Percentiles rank a stretch among this genome's conserved stretches.
phyloP scores from a whole-genome alignment of 1,139 yeast species.

The Taphrina wiesneri region DNA sequence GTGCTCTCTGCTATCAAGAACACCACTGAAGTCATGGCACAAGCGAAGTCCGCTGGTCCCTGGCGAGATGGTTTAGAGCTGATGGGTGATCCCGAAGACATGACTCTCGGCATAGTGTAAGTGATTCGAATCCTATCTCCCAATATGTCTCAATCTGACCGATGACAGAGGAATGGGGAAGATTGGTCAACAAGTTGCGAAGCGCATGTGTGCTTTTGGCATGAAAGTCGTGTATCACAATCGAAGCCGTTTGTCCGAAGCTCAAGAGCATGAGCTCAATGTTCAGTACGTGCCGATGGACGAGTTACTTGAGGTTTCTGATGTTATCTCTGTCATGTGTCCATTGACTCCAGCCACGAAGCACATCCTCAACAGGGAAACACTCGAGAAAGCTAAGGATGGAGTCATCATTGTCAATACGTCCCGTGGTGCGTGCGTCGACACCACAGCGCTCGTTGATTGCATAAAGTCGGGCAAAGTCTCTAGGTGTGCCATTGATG shows the following conservation, averaged over 20 bases:
- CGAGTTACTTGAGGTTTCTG: conserved; percentile 56
- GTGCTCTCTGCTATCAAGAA: conserved; percentile 45
- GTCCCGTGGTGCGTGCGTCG: conserved; percentile 71
- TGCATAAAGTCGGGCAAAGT: conserved; percentile 66
- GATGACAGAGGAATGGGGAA: conserved; percentile 66
- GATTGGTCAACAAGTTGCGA: conserved; percentile 68
- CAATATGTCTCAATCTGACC: neutral
- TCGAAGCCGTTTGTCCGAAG: conserved; percentile 56
- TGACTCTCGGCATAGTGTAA: conserved; percentile 4
- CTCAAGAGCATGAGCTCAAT: conserved; percentile 54
- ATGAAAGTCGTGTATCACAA: conserved; percentile 64
- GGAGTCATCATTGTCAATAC: conserved; percentile 68
- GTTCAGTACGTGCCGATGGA: conserved; percentile 56
- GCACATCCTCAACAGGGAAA: conserved; percentile 58
- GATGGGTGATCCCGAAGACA: conserved; percentile 12
- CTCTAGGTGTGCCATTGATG: conserved; percentile 73
- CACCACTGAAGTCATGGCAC: conserved; percentile 12
- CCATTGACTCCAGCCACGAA: conserved; percentile 62
- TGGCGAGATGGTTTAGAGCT: conserved; percentile 11
- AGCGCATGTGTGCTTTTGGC: conserved; percentile 65
- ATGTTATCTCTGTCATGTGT: conserved; percentile 61
- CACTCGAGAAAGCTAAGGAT: conserved; percentile 60
- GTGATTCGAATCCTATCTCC: neutral
- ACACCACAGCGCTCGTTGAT: conserved; percentile 59
- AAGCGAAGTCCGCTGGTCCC: conserved; percentile 8